Conservation (phyloP, 1,139 yeast genomes). For the Magnusiomyces tetraspermus region DNA sequence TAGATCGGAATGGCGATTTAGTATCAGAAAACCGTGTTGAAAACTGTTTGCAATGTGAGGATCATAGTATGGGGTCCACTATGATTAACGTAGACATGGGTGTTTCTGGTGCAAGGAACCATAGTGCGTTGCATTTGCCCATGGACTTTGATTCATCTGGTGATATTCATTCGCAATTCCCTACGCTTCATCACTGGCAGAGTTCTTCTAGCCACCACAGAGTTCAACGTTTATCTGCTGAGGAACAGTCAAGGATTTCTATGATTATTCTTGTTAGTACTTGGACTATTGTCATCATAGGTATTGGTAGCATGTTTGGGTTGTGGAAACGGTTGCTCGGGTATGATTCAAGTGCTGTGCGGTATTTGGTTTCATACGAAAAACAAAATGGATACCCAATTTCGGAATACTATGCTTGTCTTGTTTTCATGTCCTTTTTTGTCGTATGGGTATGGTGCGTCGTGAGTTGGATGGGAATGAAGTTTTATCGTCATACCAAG, state of each 20-base stretch:
- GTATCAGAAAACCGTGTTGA: background rate
- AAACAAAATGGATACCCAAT: slow-evolving; percentile 33
- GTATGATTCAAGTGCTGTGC: background rate
- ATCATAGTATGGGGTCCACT: no score
- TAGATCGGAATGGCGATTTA: background rate
- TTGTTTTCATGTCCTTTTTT: slow-evolving; percentile 43
- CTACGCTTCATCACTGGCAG: background rate
- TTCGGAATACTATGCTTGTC: slow-evolving; percentile 41
- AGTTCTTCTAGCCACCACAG: background rate
- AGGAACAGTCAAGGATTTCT: background rate
- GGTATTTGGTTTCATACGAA: slow-evolving; percentile 20
- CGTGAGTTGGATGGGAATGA: slow-evolving; percentile 68
- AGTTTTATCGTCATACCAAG: slow-evolving; percentile 64
- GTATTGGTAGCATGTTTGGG: slow-evolving; percentile 25
- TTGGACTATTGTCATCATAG: slow-evolving; percentile 24
- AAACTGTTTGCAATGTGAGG: background rate
- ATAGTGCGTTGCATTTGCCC: background rate
- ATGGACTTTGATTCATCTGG: background rate
- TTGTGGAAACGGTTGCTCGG: slow-evolving; percentile 16
- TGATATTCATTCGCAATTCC: background rate
- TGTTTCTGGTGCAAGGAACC: no score
- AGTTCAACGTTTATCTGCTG: background rate
- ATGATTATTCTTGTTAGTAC: slow-evolving; percentile 22
- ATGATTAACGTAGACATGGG: no score
- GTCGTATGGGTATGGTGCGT: slow-evolving; percentile 72